phyloP scores from a whole-genome alignment of 768 basidiomycete genomes.

The Boletus tylopilopsis region DNA sequence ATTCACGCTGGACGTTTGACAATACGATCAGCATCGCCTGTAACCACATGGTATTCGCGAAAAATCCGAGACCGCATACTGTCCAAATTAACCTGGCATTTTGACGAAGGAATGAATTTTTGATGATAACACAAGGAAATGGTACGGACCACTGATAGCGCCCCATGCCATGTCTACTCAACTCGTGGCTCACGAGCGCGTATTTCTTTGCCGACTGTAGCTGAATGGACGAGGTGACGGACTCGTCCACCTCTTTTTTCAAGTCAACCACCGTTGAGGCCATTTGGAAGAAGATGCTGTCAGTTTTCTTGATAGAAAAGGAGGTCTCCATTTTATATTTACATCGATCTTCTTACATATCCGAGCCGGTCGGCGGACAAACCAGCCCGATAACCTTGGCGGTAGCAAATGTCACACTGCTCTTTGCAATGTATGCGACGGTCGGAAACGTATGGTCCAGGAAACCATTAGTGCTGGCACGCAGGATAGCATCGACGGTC shows the following conservation, averaged over 20 bases:
- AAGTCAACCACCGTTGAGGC: not conserved
- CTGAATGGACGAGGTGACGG: not conserved
- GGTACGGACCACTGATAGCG: constrained; percentile 12
- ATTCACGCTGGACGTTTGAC: constrained; percentile 10
- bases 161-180: constrained; percentile 10
- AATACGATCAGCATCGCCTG: not conserved
- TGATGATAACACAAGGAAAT: not conserved
- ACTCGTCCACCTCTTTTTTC: not conserved
- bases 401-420: too few species aligned
- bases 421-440: too few species aligned
- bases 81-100: constrained; percentile 12
- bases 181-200: constrained; percentile 5
- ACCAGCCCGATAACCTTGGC: too few species aligned
- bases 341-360: too few species aligned
- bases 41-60: constrained; percentile 8
- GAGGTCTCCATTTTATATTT: too few species aligned
- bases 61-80: constrained; percentile 8
- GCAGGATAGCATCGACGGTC: too few species aligned
- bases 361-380: too few species aligned
- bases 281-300: not conserved
- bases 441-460: too few species aligned
- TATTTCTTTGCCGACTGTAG: constrained; percentile 2
- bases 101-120: not conserved
- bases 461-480: too few species aligned
- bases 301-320: too few species aligned